phyloP scores from a whole-genome alignment of 495 filamentous ascomycete genomes.

The Penicillium manginii region DNA sequence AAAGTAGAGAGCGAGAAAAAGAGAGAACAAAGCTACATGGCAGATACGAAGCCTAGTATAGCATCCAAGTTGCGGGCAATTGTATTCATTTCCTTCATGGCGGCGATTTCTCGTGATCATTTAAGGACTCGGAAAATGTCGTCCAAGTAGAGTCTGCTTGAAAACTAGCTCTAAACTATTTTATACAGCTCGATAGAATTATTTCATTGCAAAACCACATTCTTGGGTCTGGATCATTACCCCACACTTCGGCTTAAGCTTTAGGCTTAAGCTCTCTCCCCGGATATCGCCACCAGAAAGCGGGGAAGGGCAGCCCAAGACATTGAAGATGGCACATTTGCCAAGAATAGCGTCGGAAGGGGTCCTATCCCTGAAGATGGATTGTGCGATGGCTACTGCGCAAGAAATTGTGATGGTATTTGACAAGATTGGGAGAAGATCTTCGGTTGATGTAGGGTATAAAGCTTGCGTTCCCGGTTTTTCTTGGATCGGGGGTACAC shows the following conservation, averaged over 20 bases:
- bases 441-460: neutral
- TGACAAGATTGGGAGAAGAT: neutral
- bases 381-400: neutral
- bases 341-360: neutral
- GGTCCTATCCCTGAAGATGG: neutral
- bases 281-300: neutral
- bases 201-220: neutral
- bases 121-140: too few relatives aligned
- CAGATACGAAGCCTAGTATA: neutral
- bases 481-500: neutral
- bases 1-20: neutral
- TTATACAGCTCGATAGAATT: neutral
- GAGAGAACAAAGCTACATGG: neutral
- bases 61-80: too few relatives aligned
- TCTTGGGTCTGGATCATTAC: neutral
- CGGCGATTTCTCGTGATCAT: too few relatives aligned
- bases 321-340: neutral
- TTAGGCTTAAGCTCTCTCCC: constrained; percentile 2
- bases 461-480: neutral
- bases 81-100: too few relatives aligned
- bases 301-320: constrained; percentile 1
- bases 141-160: too few relatives aligned
- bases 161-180: too few relatives aligned
- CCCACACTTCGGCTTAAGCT: constrained; percentile 9
- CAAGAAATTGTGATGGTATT: neutral